These are phyloP conservation scores for Aspergillus aculeatinus DNA, from an alignment of 2,329 filamentous ascomycete species.

Conservation along the genomic window DNA sequence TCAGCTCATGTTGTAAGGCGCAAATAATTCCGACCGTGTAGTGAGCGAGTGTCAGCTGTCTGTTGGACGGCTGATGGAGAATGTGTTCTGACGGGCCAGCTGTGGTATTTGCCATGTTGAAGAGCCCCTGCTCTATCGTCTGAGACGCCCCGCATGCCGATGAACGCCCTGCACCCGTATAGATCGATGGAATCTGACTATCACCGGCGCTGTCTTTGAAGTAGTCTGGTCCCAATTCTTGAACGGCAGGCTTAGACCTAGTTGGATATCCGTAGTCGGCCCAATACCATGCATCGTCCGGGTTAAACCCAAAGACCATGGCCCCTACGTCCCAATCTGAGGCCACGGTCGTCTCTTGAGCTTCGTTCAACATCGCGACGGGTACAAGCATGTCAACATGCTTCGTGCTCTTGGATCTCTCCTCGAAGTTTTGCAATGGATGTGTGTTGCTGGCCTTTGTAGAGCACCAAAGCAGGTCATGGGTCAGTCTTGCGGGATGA, in stretches of 20 bases:
- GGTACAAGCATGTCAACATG: neutral
- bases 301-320: constrained; percentile 19
- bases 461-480: neutral
- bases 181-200: no score
- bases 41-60: neutral
- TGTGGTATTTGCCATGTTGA: no score
- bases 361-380: neutral
- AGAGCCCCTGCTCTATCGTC: no score
- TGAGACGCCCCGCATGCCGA: no score
- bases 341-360: neutral
- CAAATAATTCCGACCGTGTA: constrained; percentile 33
- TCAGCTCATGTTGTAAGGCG: constrained; percentile 26
- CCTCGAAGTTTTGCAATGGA: neutral
- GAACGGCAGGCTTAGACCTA: neutral
- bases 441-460: neutral
- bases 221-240: no score
- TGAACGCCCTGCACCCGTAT: no score
- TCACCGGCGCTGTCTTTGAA: no score
- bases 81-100: no score
- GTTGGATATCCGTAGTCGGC: constrained; percentile 15
- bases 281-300: constrained; percentile 19
- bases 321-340: neutral
- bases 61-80: no score
- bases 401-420: neutral
- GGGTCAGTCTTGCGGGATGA: neutral